Conservation (phyloP, 139 green algal genomes). For the Haematococcus sp. region DNA sequence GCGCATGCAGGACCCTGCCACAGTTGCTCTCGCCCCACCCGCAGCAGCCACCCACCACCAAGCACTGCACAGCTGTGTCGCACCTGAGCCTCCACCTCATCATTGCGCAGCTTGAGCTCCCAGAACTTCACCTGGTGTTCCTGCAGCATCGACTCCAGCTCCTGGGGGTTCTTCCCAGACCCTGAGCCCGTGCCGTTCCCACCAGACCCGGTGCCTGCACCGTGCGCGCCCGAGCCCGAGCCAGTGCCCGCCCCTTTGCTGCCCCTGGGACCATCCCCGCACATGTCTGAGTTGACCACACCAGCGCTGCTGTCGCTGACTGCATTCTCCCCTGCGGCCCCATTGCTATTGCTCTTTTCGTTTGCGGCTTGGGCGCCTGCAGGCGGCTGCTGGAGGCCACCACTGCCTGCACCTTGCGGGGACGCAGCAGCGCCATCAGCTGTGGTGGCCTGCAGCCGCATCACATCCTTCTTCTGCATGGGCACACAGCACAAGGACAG, state of each 20-base stretch:
- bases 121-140: background rate
- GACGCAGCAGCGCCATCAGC: too few species aligned
- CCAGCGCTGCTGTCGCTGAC: background rate
- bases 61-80: background rate
- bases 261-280: background rate
- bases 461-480: too few species aligned
- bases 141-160: background rate
- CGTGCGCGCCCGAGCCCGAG: background rate
- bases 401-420: too few species aligned
- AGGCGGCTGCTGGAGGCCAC: too few species aligned
- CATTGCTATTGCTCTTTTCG: too few species aligned
- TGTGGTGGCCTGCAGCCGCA: too few species aligned
- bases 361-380: too few species aligned
- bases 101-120: background rate
- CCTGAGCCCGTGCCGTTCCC: background rate
- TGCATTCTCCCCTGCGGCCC: too few species aligned
- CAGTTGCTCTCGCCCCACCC: too few species aligned
- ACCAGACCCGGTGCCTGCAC: background rate
- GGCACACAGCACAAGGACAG: too few species aligned
- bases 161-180: background rate
- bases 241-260: background rate
- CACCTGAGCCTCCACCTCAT: background rate
- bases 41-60: too few species aligned
- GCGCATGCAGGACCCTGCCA: too few species aligned
- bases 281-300: background rate